Percentiles rank a stretch among this genome's conserved stretches.
Conservation (phyloP, 192 early-diverging fungal species). For the Entophlyctis helioformis region DNA sequence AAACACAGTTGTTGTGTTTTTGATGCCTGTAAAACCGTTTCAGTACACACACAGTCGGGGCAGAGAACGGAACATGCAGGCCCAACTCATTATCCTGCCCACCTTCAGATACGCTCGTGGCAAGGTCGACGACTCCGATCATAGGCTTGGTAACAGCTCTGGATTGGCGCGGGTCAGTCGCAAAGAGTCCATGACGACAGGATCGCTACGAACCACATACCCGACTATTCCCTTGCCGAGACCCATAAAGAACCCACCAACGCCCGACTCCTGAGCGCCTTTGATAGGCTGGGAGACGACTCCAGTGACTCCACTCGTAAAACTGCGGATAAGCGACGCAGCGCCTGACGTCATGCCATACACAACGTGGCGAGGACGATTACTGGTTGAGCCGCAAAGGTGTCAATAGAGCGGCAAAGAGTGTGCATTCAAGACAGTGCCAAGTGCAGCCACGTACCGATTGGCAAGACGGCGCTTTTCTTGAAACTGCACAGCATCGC, state of each 20-base stretch:
- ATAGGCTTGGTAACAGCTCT: slow-evolving; percentile 88
- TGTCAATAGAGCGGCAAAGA: no score
- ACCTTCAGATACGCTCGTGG: no score
- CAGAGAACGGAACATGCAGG: no score
- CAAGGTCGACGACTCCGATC: slow-evolving; percentile 86
- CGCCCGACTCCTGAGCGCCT: slow-evolving; percentile 78
- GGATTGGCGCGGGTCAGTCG: neutral
- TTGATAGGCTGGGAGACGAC: slow-evolving; percentile 56
- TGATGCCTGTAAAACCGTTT: slow-evolving; percentile 45
- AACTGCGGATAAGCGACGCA: slow-evolving; percentile 65
- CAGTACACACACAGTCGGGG: no score
- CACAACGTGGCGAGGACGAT: slow-evolving; percentile 81
- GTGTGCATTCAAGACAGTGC: neutral
- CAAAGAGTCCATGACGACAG: neutral
- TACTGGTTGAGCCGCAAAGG: no score
- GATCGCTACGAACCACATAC: slow-evolving; percentile 18
- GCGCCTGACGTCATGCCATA: slow-evolving; percentile 83
- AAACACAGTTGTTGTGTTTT: slow-evolving; percentile 86
- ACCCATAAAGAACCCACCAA: slow-evolving; percentile 90
- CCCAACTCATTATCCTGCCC: no score
- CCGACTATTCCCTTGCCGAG: slow-evolving; percentile 90
- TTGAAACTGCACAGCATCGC: no score
- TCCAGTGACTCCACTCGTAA: slow-evolving; percentile 30
- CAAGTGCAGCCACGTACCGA: slow-evolving; percentile 6
- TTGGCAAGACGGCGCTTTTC: slow-evolving; percentile 65